Percentiles rank a stretch among this genome's conserved stretches.
Conservation (phyloP, 1,139 yeast species). For the Pichia cactophila region DNA sequence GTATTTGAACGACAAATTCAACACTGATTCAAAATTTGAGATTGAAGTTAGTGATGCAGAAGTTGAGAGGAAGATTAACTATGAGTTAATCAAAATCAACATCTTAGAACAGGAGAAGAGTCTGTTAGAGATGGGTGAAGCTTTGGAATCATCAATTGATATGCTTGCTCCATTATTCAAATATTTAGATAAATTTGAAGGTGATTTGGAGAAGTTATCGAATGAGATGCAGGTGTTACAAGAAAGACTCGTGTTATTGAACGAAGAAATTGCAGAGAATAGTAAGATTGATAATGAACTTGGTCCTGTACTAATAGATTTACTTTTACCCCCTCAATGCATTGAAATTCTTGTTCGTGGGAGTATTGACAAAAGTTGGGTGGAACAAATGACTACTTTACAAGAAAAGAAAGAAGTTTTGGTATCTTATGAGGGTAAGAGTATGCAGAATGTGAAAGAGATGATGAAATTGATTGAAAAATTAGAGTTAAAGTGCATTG, state of each 20-base stretch:
- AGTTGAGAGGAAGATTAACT: not conserved
- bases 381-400: conserved; percentile 50
- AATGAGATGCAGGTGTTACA: conserved; percentile 50
- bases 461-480: conserved; percentile 35
- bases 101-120: not conserved
- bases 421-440: conserved; percentile 27
- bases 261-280: conserved; percentile 50
- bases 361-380: conserved; percentile 45
- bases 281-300: conserved; percentile 49
- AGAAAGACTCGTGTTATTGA: conserved; percentile 50
- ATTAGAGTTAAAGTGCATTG: conserved; percentile 49
- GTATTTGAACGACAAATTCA: conserved; percentile 10
- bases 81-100: conserved; percentile 5
- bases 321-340: conserved; percentile 66
- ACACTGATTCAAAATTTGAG: conserved; percentile 8
- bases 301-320: conserved; percentile 65
- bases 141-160: conserved; percentile 2
- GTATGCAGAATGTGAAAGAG: conserved; percentile 1
- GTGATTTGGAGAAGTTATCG: conserved; percentile 52
- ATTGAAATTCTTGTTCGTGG: conserved; percentile 43
- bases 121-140: conserved; percentile 1
- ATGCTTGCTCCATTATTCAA: conserved; percentile 32
- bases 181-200: conserved; percentile 45
- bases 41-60: conserved; percentile 9
- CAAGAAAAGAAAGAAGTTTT: conserved; percentile 50